Base-by-base conservation (phyloP, 1,139 yeast genomes). In the Protomyces lactucae-debilis region DNA sequence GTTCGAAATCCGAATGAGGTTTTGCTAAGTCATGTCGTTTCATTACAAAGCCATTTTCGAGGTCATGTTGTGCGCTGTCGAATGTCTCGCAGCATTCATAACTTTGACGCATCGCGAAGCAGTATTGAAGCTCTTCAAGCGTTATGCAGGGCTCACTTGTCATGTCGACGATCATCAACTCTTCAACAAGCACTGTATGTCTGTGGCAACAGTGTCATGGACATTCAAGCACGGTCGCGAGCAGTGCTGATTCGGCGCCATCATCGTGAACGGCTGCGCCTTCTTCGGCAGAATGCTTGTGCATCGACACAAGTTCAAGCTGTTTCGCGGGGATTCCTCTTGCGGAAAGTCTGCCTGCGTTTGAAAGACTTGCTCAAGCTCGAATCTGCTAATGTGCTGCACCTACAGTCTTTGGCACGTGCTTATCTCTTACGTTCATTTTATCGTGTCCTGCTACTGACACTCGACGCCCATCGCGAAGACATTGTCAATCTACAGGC, bases 401-500 rank as follows among this genome's bases (percentile, higher is more conserved):
- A 35, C 2, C 37, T 65, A 12, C 69, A 39, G 56, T 48, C 67
- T 43, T 51, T 52, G 16, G 54, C 56, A 9, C 52, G 52, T 6
- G 56, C 48, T 6, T 12, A 25, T 56, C 72, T 83, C 1, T 87
- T 23, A 16, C 40, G 56, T 43, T 3, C 45, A 8, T 23, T 18
- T 2, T 59, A 35, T 18, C 46, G 52, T 23, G 35, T 6, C n/a
- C 21, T 51, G 28, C 60, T 43, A 6, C 43, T 55, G 4, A 23
- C 46, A 18, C 57, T 61, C 12, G 53, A 32, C 18, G 54, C 14
- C 21, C 23, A 12, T 23, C 45, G 14, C 14, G 28, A 14, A 78
- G 12, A 82, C 77, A 70, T 73, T 80, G 10, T 63, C 69, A 35
- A 77, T 77, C 69, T 75, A 81, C 71, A 72, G 53, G 64, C 70